Percentiles rank a stretch among this genome's conserved stretches.
phyloP scores from a whole-genome alignment of 2,329 filamentous ascomycete genomes.

The Fusarium nematophilum region DNA sequence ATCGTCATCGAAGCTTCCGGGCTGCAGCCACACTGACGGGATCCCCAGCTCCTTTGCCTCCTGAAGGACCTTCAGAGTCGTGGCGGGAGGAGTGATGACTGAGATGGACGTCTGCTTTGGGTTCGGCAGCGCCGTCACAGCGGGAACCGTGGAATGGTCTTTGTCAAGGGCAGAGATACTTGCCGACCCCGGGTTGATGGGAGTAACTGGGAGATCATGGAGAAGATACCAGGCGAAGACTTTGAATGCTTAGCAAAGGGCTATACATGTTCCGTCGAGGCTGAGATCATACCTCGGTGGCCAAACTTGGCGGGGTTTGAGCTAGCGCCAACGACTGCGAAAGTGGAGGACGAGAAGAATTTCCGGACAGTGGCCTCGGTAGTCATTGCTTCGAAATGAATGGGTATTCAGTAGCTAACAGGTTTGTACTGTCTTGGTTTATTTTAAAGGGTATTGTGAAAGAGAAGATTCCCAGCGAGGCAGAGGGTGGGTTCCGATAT shows the following conservation, averaged over 20 bases:
- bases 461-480: constrained; percentile 21
- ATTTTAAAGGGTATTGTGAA: constrained; percentile 1
- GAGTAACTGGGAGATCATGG: constrained; percentile 80
- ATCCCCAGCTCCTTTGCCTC: constrained; percentile 82
- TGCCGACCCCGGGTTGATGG: constrained; percentile 80
- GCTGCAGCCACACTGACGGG: constrained; percentile 87
- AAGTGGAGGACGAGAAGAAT: constrained; percentile 84
- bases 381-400: constrained; percentile 55
- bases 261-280: not conserved
- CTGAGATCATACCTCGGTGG: constrained; percentile 74
- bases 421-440: not conserved
- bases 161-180: constrained; percentile 70
- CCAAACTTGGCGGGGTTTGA: constrained; percentile 88
- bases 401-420: not conserved
- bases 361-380: constrained; percentile 78
- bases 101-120: constrained; percentile 81
- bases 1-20: constrained; percentile 84
- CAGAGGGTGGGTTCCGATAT: constrained; percentile 23
- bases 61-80: constrained; percentile 78
- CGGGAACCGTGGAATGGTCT: constrained; percentile 72
- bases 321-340: constrained; percentile 91
- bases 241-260: constrained; percentile 49
- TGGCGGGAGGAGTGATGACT: constrained; percentile 85
- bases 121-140: constrained; percentile 71
- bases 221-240: constrained; percentile 91